Evolutionary conservation across 208 protist genomes (phyloP).

Genomic region (Acanthamoeba culbertsoni): DNA sequence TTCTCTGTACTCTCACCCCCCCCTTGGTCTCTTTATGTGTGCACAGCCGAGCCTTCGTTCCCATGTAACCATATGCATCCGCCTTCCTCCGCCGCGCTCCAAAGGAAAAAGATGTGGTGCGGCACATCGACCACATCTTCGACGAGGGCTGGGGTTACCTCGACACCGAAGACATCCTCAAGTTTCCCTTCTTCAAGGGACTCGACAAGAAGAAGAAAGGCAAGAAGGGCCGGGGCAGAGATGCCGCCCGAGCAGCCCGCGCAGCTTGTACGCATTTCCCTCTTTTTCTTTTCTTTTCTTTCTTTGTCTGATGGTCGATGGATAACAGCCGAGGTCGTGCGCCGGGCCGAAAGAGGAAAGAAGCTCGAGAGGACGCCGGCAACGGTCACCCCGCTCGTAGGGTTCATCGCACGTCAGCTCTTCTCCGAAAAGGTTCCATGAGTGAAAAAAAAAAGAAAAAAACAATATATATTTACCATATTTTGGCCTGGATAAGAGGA

Average conservation of each 20-base stretch:
- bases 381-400: neutral
- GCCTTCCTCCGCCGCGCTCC: neutral
- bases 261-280: neutral
- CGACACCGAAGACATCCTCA: constrained; percentile 32
- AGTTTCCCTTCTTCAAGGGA: constrained; percentile 2
- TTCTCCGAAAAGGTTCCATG: neutral
- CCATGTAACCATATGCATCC: no score
- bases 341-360: neutral
- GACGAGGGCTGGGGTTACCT: constrained; percentile 9
- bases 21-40: neutral
- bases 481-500: neutral
- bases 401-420: neutral
- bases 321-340: neutral
- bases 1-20: neutral
- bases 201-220: constrained; percentile 47
- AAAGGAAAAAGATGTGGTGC: neutral
- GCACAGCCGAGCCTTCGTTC: no score
- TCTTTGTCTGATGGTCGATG: neutral
- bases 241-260: neutral
- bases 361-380: constrained; percentile 36
- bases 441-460: neutral
- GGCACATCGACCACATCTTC: constrained; percentile 17
- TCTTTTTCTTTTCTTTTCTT: neutral
- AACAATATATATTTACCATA: neutral
- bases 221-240: constrained; percentile 26